Evolutionary conservation across 1,284 basidiomycete species (phyloP).

Genomic region (Schizophyllum amplum): DNA sequence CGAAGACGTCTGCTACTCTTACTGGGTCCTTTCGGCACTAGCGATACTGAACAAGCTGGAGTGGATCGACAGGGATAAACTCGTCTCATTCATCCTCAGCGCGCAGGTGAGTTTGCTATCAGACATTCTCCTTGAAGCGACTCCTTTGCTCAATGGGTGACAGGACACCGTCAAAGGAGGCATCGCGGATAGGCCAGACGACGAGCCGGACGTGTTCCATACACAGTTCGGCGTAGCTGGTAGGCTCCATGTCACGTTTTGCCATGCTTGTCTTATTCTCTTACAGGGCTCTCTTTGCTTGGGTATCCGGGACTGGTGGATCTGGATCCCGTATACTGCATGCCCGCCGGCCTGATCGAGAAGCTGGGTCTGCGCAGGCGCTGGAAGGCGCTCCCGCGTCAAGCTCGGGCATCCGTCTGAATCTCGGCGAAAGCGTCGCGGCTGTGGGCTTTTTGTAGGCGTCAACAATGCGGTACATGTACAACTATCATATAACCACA

Average conservation of each 20-base stretch:
- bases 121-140: constrained; percentile 2
- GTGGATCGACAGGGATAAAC: constrained; percentile 89
- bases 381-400: constrained; percentile 52
- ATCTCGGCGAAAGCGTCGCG: no score
- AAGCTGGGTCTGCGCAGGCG: constrained; percentile 56
- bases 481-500: neutral
- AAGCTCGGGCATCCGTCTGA: no score
- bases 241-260: constrained; percentile 24
- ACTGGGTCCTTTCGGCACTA: constrained; percentile 91
- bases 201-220: constrained; percentile 96
- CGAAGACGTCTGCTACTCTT: constrained; percentile 98
- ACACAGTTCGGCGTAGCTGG: constrained; percentile 91
- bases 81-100: constrained; percentile 78
- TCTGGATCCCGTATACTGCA: constrained; percentile 93
- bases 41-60: constrained; percentile 78
- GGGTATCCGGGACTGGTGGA: constrained; percentile 81
- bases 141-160: neutral
- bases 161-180: constrained; percentile 89
- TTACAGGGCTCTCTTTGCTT: constrained; percentile 64
- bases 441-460: no score
- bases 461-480: neutral
- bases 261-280: neutral
- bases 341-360: constrained; percentile 79
- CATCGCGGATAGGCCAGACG: constrained; percentile 89
- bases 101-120: constrained; percentile 54